Evolutionary conservation across 495 filamentous ascomycete genomes (phyloP), one percentile per base, ranked within the genome.

Genomic region (Tuber indicum): DNA sequence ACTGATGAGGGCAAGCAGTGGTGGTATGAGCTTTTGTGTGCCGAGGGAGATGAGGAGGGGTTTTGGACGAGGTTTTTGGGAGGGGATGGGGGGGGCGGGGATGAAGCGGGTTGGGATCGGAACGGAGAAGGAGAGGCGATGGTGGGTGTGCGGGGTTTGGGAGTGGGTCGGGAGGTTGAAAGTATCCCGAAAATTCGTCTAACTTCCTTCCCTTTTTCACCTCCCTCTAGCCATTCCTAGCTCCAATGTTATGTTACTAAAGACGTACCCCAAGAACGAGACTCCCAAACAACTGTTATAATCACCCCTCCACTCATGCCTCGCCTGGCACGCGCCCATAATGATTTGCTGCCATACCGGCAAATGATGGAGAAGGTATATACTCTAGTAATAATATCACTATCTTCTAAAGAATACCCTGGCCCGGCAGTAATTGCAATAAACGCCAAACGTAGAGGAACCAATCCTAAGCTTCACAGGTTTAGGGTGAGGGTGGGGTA

Each of bases 1-100:
- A 73, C 81, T 12, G 70, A 73, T 12, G 76, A 82, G 12, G 81
- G 81, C 58, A 74, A 75, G 12, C 80, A 82, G 46, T 74, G 81
- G 44, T 82, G 81, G 81, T 79, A 82, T 72, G 80, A 82, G 36
- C 81, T 82, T 45, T 58, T 82, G 21, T 74, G 74, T 66, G 75
- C 71, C 14, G 75, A 77, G 49, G 80, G 76, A 26, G 80, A 70
- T n/a, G 72, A 47, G n/a, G 73, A 76, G 74, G 79, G 81, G 21
- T 75, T 73, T 73, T 81, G 78, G 80, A 62, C 79, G 17, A 81
- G 71, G 23, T 81, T 82, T 72, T 47, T 82, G 74, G 80, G 76
- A 49, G 44, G 41, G n/a, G 77, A 79, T 19, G 76, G 71, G n/a
- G 21, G 71, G 16, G 9, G n/a, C 26, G 42, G 74, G 71, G 42